Percentiles rank a stretch among this genome's conserved stretches.
Evolutionary conservation across 805 yeast species (phyloP).

Genomic region (Millerozyma miso): DNA sequence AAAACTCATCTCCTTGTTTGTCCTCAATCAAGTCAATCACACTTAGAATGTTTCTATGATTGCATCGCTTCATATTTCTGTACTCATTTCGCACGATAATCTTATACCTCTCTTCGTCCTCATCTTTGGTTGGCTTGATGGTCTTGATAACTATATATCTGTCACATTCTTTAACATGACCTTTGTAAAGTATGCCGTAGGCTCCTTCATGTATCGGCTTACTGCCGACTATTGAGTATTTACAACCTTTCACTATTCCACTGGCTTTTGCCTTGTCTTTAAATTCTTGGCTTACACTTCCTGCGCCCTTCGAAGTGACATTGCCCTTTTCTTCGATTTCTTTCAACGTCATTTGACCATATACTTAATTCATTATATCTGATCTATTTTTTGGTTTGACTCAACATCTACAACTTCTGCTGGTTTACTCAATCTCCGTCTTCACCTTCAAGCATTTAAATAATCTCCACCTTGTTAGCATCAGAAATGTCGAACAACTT

Average conservation of each 20-base stretch:
- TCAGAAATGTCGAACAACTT: not conserved
- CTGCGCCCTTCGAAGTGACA: not conserved
- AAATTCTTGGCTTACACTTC: not conserved
- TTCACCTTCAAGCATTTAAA: no score
- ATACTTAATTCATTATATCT: no score
- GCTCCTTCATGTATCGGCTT: slow-evolving; percentile 40
- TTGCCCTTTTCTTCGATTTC: not conserved
- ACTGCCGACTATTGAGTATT: slow-evolving; percentile 21
- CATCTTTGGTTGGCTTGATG: slow-evolving; percentile 18
- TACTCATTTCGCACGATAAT: slow-evolving; percentile 27
- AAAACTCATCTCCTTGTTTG: slow-evolving; percentile 16
- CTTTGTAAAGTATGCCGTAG: slow-evolving; percentile 35
- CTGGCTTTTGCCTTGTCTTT: not conserved
- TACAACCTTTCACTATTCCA: slow-evolving; percentile 5
- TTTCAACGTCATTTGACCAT: not conserved
- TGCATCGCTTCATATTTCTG: slow-evolving; percentile 22
- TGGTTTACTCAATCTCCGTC: no score
- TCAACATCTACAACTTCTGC: no score
- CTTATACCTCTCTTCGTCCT: slow-evolving; percentile 12
- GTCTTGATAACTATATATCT: slow-evolving; percentile 26
- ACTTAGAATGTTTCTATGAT: slow-evolving; percentile 25
- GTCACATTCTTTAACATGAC: slow-evolving; percentile 17
- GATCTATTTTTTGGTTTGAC: no score
- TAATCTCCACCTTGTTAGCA: not conserved
- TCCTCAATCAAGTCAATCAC: slow-evolving; percentile 21